Evolutionary conservation across 1,284 basidiomycete species (phyloP).

Genomic region (Sanghuangporus baumii): DNA sequence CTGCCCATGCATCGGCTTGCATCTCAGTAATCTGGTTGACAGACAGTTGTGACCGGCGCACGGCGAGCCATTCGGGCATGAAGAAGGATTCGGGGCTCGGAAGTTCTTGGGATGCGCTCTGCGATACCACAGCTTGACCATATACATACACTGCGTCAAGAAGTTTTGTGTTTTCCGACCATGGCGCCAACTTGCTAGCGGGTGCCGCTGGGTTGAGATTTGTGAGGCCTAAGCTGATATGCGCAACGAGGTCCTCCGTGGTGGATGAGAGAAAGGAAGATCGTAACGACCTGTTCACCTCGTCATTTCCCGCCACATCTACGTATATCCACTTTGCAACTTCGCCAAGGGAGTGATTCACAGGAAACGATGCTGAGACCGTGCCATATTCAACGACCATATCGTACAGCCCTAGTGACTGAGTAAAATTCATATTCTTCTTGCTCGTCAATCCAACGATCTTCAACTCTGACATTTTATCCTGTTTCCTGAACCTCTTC

Average conservation of each 20-base stretch:
- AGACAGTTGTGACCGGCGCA: slow-evolving; percentile 42
- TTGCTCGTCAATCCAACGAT: slow-evolving; percentile 55
- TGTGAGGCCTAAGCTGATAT: slow-evolving; percentile 48
- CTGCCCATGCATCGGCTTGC: slow-evolving; percentile 50
- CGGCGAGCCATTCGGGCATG: slow-evolving; percentile 58
- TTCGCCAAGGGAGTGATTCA: slow-evolving; percentile 16
- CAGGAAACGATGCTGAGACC: slow-evolving; percentile 26
- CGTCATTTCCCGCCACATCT: slow-evolving; percentile 54
- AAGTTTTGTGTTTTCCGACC: slow-evolving; percentile 33
- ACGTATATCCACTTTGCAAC: slow-evolving; percentile 45
- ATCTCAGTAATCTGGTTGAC: slow-evolving; percentile 38
- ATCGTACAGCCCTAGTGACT: slow-evolving; percentile 46
- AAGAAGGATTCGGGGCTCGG: slow-evolving; percentile 47
- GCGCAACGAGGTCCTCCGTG: slow-evolving; percentile 33
- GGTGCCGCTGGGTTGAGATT: slow-evolving; percentile 42
- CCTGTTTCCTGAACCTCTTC: slow-evolving; percentile 33
- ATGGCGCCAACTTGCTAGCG: slow-evolving; percentile 26
- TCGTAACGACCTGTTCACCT: slow-evolving; percentile 39
- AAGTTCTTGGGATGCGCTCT: slow-evolving; percentile 26
- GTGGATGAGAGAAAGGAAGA: slow-evolving; percentile 34
- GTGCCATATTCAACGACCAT: slow-evolving; percentile 45
- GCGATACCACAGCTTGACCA: slow-evolving; percentile 3
- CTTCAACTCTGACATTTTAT: slow-evolving; percentile 21
- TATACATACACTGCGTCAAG: neutral
- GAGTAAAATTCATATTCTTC: slow-evolving; percentile 49